Base-by-base conservation (phyloP, 768 basidiomycete species). In the Rhodotorula paludigena region DNA sequence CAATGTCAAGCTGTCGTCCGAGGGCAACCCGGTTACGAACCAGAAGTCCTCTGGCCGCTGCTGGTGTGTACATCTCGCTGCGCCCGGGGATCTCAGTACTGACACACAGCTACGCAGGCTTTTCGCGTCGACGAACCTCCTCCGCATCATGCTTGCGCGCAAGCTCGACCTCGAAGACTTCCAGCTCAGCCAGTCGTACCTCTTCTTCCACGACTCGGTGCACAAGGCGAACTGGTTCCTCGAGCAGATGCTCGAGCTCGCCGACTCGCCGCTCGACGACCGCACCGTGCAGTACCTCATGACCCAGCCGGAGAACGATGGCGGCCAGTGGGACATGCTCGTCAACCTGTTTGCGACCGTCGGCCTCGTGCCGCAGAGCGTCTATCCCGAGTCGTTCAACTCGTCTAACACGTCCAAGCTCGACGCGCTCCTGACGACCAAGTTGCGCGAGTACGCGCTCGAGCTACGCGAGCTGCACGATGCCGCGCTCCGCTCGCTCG, bases 171-270 rank as follows among this genome's bases (percentile, higher is more conserved):
- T 97, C 48, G 86, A 84, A 66, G 89, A 94, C 48, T 94, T 97
- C 79, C 86, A 98, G 80, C 84, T 93, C 28, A 92, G 89, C 20
- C 93, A 94, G 55, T 59, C 57, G 8, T 76, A 76, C 69, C 60
- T 69, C 5, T 93, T 92, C 83, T 93, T 97, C 83, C 94, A 88
- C 83, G 93, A 98, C 80, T 92, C 93, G 79, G 84, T 97, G 57
- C 91, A 93, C 82, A 96, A 82, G 80, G 81, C 86, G 54, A 92
- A 93, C 80, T 92, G 89, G 80, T 69, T 69, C 38, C 56, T 68
- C 36, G 60, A 64, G 53, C 38, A 59, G 7, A 84, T 88, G 55
- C 89, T 97, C 73, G 82, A 94, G 78, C 83, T 88, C 61, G 86
- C 86, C 1, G 86, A 89, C 71, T 82, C 86, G 47, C 87, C 89